Evolutionary conservation across 768 basidiomycete genomes (phyloP).

Genomic region (Pseudohyphozyma bogoriensis): DNA sequence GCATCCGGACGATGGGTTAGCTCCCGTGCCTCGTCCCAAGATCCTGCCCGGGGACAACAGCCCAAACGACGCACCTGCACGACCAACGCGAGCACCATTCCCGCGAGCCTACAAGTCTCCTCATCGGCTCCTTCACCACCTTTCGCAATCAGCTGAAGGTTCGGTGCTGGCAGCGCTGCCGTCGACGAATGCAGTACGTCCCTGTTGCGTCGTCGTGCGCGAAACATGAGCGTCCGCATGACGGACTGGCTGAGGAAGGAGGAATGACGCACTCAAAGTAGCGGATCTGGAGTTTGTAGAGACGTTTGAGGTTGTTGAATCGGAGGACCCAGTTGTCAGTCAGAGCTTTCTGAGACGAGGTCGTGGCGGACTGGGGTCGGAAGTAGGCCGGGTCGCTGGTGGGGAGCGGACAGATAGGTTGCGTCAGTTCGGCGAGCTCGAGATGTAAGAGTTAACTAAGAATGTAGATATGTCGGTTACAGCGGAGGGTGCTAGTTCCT

Average conservation of each 20-base stretch:
- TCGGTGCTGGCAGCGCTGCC: conserved; percentile 68
- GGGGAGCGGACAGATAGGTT: conserved; percentile 4
- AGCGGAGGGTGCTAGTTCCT: not conserved
- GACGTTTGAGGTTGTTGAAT: conserved; percentile 68
- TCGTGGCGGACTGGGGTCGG: conserved; percentile 50
- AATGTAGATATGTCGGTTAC: not conserved
- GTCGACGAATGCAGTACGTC: conserved; percentile 65
- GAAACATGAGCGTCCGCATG: not conserved
- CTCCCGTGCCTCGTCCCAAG: conserved; percentile 59
- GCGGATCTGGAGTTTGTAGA: conserved; percentile 79
- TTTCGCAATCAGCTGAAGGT: conserved; percentile 76
- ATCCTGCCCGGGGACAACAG: too few species aligned
- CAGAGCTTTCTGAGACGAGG: conserved; percentile 42
- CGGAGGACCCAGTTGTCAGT: conserved; percentile 85
- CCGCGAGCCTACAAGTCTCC: conserved; percentile 16
- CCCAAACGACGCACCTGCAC: conserved; percentile 42
- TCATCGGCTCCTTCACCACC: conserved; percentile 52
- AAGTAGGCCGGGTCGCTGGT: conserved; percentile 74
- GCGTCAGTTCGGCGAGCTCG: conserved; percentile 1
- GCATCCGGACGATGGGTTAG: conserved; percentile 75
- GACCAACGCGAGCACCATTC: conserved; percentile 15
- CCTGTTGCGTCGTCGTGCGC: not conserved
- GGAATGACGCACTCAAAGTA: conserved; percentile 53
- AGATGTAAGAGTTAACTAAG: too few species aligned
- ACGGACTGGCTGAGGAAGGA: not conserved